Conservation (phyloP, 352 stramenopile genomes). For the Phytophthora vignae region DNA sequence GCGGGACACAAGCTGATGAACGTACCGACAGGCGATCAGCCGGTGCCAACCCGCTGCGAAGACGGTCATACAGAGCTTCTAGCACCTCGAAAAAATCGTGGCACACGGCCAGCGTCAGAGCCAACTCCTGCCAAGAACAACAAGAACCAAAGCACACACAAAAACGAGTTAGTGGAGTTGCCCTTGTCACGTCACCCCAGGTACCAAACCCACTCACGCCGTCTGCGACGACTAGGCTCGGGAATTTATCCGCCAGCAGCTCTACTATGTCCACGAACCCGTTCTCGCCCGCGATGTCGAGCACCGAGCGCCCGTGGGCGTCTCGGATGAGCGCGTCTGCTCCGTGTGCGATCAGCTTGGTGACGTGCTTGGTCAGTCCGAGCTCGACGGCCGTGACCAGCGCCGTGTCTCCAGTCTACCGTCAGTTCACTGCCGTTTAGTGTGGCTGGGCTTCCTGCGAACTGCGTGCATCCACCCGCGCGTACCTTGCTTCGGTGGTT, state of each 20-base stretch:
- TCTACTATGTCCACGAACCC: slow-evolving; percentile 40
- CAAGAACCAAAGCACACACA: too few relatives aligned
- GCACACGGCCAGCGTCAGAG: neutral
- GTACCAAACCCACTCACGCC: neutral
- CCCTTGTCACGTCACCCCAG: too few relatives aligned
- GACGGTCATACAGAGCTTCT: neutral
- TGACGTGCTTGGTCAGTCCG: slow-evolving; percentile 20
- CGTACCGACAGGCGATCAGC: neutral
- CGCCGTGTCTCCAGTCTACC: slow-evolving; percentile 1
- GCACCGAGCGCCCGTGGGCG: slow-evolving; percentile 23
- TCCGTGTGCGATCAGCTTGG: slow-evolving; percentile 29
- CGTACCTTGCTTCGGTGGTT: neutral
- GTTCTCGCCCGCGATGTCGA: slow-evolving; percentile 42
- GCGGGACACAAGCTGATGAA: too few relatives aligned
- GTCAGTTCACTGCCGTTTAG: neutral
- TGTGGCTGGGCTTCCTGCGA: neutral
- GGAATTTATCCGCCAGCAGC: slow-evolving; percentile 16
- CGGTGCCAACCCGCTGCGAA: neutral
- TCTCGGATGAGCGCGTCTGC: slow-evolving; percentile 31
- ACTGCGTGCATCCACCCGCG: neutral
- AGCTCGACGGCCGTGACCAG: slow-evolving; percentile 31
- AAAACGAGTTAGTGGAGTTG: too few relatives aligned
- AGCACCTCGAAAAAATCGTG: slow-evolving; percentile 10
- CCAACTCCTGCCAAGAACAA: neutral
- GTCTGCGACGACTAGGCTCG: neutral